Conservation (phyloP, 176 grass and related monocot genomes). For the Oryza glaberrima region DNA sequence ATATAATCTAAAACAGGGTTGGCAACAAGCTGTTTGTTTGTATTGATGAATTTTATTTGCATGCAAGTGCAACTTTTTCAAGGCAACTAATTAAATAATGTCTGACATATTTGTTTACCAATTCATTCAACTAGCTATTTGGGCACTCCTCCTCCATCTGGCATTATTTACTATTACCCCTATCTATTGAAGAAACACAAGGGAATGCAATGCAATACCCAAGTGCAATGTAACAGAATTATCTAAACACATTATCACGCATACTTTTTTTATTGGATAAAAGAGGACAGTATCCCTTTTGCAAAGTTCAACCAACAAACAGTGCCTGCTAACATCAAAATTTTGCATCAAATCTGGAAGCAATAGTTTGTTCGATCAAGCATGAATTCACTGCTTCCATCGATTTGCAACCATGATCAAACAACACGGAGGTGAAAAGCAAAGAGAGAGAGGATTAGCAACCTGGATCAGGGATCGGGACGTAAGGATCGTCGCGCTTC, state of each 20-base stretch:
- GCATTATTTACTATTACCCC: background rate
- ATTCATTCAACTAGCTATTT: too few species aligned
- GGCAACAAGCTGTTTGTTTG: background rate
- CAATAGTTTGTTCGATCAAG: background rate
- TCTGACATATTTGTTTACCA: background rate
- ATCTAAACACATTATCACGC: background rate
- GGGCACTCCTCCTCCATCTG: too few species aligned
- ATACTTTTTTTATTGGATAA: background rate
- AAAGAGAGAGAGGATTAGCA: background rate
- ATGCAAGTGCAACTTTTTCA: background rate
- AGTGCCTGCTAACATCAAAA: background rate
- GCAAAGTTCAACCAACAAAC: background rate
- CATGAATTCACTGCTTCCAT: background rate
- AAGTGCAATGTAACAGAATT: background rate
- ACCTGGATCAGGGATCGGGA: slow-evolving; percentile 42
- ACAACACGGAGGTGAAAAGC: background rate
- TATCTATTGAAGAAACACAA: slow-evolving; percentile 5
- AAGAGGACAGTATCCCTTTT: background rate
- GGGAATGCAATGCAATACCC: background rate
- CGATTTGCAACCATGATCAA: background rate
- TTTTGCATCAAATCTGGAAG: background rate
- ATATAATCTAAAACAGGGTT: background rate
- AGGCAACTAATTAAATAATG: background rate
- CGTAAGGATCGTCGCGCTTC: slow-evolving; percentile 49
- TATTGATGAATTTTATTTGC: background rate